Evolutionary conservation across 768 basidiomycete species (phyloP).

Genomic region (Boletus sp.): DNA sequence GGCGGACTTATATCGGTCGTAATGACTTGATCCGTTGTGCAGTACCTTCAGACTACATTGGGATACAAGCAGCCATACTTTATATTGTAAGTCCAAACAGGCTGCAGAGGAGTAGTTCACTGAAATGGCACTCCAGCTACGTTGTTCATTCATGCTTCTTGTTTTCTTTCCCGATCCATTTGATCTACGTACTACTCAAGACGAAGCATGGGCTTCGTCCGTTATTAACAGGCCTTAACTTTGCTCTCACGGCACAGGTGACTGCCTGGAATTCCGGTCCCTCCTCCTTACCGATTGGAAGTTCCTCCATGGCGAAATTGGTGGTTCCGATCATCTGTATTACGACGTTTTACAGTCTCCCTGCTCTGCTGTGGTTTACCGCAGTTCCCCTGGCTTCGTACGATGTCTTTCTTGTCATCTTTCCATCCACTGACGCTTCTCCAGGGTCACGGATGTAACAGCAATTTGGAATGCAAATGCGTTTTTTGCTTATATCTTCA

Average conservation of each 20-base stretch:
- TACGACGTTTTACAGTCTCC: slow-evolving; percentile 53
- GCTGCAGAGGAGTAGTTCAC: not conserved
- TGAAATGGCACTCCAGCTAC: slow-evolving; percentile 50
- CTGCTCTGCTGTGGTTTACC: slow-evolving; percentile 73
- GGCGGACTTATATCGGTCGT: not conserved
- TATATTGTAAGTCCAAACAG: slow-evolving; percentile 60
- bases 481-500: slow-evolving; percentile 88
- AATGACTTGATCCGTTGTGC: slow-evolving; percentile 6
- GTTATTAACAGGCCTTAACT: slow-evolving; percentile 51
- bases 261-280: slow-evolving; percentile 5
- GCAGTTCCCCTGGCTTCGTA: slow-evolving; percentile 71
- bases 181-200: slow-evolving; percentile 58
- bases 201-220: slow-evolving; percentile 47
- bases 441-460: slow-evolving; percentile 81
- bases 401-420: slow-evolving; percentile 26
- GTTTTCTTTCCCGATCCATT: slow-evolving; percentile 80
- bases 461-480: slow-evolving; percentile 87
- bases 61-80: slow-evolving; percentile 88
- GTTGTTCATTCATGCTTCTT: slow-evolving; percentile 81
- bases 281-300: slow-evolving; percentile 2
- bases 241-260: slow-evolving; percentile 41
- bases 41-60: slow-evolving; percentile 80
- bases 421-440: slow-evolving; percentile 8
- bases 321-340: slow-evolving; percentile 25
- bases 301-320: slow-evolving; percentile 36